Evolutionary conservation across 805 yeast species (phyloP).

Genomic region (Kodamaea jinghongensis): DNA sequence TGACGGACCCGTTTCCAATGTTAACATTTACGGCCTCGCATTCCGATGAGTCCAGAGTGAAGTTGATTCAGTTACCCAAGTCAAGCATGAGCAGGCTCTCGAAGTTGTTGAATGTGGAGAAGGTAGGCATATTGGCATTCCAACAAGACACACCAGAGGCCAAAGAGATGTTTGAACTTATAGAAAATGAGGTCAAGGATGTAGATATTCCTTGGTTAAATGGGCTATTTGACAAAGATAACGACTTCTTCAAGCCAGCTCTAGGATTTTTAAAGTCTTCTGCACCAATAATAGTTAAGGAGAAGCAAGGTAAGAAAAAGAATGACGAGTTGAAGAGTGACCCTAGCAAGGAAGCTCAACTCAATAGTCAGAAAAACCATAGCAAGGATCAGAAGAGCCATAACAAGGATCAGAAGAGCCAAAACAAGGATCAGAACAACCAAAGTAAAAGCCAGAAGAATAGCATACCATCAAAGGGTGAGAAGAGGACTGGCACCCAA

Average conservation of each 20-base stretch:
- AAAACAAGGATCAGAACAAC: no score
- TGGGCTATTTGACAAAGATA: conserved; percentile 21
- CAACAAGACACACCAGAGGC: conserved; percentile 27
- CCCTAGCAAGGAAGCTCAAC: no score
- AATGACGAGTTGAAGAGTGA: neutral
- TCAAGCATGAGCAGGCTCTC: conserved; percentile 35
- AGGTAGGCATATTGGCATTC: conserved; percentile 35
- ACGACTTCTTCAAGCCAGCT: conserved; percentile 28
- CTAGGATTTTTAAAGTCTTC: conserved; percentile 45
- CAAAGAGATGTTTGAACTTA: conserved; percentile 23
- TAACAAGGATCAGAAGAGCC: no score
- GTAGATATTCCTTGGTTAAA: conserved; percentile 48
- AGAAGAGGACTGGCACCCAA: no score
- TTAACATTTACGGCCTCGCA: conserved; percentile 46
- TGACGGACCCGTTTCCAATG: conserved; percentile 58
- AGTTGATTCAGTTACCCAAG: conserved; percentile 59
- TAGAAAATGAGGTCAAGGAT: conserved; percentile 30
- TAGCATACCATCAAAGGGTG: no score
- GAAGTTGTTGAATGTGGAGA: conserved; percentile 23
- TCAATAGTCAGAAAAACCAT: no score
- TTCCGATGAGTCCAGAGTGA: conserved; percentile 35
- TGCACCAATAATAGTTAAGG: conserved; percentile 39
- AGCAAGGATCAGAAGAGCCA: no score
- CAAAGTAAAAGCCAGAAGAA: no score
- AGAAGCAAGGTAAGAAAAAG: conserved; percentile 15